These are phyloP conservation scores for Entomortierella parvispora DNA, from an alignment of 192 early-diverging fungal species.

Conservation along the genomic window DNA sequence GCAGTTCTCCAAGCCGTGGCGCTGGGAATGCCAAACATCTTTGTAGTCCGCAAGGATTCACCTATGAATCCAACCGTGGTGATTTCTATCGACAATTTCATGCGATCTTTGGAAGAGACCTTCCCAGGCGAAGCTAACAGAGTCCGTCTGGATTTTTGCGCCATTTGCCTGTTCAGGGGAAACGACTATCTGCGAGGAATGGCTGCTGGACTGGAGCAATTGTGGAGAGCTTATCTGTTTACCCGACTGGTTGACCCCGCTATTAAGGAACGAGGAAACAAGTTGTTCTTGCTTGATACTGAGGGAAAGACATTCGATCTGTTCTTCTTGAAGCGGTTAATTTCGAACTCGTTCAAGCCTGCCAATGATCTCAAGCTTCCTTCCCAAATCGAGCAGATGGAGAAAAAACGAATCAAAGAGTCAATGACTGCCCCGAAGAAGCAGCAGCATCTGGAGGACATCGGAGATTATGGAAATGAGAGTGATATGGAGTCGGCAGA, in stretches of 20 bases:
- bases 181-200: slow-evolving; percentile 46
- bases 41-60: slow-evolving; percentile 35
- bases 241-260: slow-evolving; percentile 28
- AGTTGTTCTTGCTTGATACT: slow-evolving; percentile 30
- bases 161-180: slow-evolving; percentile 44
- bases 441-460: slow-evolving; percentile 14
- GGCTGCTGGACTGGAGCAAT: slow-evolving; percentile 21
- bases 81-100: slow-evolving; percentile 43
- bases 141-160: slow-evolving; percentile 40
- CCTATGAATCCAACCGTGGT: slow-evolving; percentile 10
- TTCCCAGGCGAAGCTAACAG: slow-evolving; percentile 47
- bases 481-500: neutral
- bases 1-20: slow-evolving; percentile 42
- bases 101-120: slow-evolving; percentile 14
- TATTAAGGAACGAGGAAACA: slow-evolving; percentile 6
- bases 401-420: neutral
- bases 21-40: slow-evolving; percentile 46
- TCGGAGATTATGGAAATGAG: slow-evolving; percentile 1
- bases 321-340: slow-evolving; percentile 29
- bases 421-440: neutral
- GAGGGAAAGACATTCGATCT: slow-evolving; percentile 45
- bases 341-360: slow-evolving; percentile 27
- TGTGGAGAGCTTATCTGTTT: slow-evolving; percentile 39
- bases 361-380: slow-evolving; percentile 1
- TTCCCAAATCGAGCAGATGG: neutral